Evolutionary conservation across 1,284 basidiomycete species (phyloP).

Genomic region (Somion occarium): DNA sequence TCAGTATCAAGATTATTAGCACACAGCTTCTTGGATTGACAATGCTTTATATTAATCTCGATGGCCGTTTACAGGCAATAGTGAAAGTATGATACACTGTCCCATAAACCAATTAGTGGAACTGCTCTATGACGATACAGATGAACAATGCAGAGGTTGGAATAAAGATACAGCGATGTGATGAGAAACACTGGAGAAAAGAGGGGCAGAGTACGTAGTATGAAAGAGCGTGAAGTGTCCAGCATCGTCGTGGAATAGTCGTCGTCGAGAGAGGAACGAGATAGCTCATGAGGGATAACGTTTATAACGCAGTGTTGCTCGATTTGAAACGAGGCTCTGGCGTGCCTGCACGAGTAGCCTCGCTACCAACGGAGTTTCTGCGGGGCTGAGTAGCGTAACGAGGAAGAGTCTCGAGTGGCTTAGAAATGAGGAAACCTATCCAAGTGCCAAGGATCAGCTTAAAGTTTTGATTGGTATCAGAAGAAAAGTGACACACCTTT

Average conservation of each 20-base stretch:
- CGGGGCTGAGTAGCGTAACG: slow-evolving; percentile 28
- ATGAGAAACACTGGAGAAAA: not conserved
- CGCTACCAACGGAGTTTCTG: not conserved
- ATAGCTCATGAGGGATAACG: no score
- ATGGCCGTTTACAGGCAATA: not conserved
- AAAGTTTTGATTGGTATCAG: not conserved
- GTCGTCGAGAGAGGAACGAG: not conserved
- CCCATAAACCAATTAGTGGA: not conserved
- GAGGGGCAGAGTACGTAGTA: not conserved
- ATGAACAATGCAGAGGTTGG: not conserved
- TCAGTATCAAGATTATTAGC: no score
- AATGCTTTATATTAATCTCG: not conserved
- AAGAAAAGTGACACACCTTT: slow-evolving; percentile 36
- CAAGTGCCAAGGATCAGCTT: slow-evolving; percentile 9
- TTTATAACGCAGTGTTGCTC: slow-evolving; percentile 24
- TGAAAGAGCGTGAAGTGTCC: slow-evolving; percentile 4
- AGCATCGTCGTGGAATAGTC: not conserved
- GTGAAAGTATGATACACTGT: not conserved
- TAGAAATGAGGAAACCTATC: slow-evolving; percentile 33
- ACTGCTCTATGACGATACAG: not conserved
- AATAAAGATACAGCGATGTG: not conserved
- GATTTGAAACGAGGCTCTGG: slow-evolving; percentile 29
- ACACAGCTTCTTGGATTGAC: no score
- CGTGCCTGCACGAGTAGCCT: slow-evolving; percentile 21
- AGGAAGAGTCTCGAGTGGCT: slow-evolving; percentile 34